These are phyloP conservation scores for Xerocomellus amylosporus DNA, from an alignment of 768 basidiomycete genomes.

Conservation along the genomic window DNA sequence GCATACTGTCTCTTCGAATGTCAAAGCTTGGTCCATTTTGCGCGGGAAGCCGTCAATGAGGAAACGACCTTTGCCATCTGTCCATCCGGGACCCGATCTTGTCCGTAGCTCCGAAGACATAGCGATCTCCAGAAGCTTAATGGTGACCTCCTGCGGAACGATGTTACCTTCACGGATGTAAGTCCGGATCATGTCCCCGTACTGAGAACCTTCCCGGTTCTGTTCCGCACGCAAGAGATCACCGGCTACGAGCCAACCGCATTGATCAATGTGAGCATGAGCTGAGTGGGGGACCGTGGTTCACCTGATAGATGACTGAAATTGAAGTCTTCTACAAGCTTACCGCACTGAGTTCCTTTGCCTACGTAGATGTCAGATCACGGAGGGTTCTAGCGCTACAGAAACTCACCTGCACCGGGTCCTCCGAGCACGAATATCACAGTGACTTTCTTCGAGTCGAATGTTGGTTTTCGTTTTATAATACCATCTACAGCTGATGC, in stretches of 20 bases:
- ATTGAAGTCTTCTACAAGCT: slow-evolving; percentile 77
- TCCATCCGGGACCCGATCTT: slow-evolving; percentile 56
- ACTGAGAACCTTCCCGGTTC: slow-evolving; percentile 75
- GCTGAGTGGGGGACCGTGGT: slow-evolving; percentile 14
- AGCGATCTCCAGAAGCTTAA: slow-evolving; percentile 92
- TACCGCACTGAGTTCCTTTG: slow-evolving; percentile 92
- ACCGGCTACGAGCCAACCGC: slow-evolving; percentile 59
- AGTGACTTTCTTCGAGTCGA: slow-evolving; percentile 70
- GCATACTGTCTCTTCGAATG: slow-evolving; percentile 82
- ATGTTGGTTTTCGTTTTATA: slow-evolving; percentile 31
- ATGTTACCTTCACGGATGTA: slow-evolving; percentile 91
- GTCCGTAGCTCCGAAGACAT: slow-evolving; percentile 64
- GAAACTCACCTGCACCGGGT: slow-evolving; percentile 79
- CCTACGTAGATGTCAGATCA: slow-evolving; percentile 44
- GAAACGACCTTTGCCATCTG: slow-evolving; percentile 74
- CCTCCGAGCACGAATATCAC: slow-evolving; percentile 97
- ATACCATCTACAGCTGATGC: slow-evolving; percentile 7
- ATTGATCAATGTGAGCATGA: slow-evolving; percentile 9
- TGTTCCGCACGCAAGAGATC: slow-evolving; percentile 96
- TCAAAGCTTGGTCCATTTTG: slow-evolving; percentile 96
- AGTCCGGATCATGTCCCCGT: slow-evolving; percentile 79
- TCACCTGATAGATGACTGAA: slow-evolving; percentile 94
- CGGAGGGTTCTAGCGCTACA: slow-evolving; percentile 2
- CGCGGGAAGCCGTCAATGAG: slow-evolving; percentile 96
- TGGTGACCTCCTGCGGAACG: slow-evolving; percentile 95